These are phyloP conservation scores for Dactylorhiza incarnata DNA, from an alignment of 106 monocot species.

Conservation along the genomic window DNA sequence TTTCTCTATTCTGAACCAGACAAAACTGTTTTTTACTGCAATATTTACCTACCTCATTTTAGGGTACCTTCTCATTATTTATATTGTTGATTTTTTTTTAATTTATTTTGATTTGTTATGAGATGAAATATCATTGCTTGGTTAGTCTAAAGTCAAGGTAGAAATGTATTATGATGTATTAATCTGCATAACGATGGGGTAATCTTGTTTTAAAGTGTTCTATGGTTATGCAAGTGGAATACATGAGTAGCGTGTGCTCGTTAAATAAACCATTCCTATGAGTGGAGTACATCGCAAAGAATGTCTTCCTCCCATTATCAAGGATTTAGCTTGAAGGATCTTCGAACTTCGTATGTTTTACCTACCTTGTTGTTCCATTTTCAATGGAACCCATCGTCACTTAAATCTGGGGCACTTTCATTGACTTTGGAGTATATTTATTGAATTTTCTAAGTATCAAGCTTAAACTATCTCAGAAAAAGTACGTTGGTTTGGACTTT, in stretches of 20 bases:
- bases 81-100: too few species aligned
- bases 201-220: not conserved
- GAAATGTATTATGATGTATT: not conserved
- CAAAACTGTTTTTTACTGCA: conserved; percentile 88
- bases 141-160: not conserved
- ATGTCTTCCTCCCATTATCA: not conserved
- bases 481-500: not conserved
- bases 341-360: not conserved
- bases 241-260: not conserved
- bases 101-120: conserved; percentile 1
- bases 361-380: not conserved
- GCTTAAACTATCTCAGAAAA: not conserved
- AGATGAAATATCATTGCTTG: not conserved
- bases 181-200: not conserved
- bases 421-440: conserved; percentile 1
- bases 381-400: not conserved
- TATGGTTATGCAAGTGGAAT: not conserved
- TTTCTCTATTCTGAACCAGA: conserved; percentile 99
- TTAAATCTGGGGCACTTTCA: not conserved
- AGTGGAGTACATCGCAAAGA: not conserved
- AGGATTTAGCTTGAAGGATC: not conserved
- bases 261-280: not conserved
- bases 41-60: conserved; percentile 83
- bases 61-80: conserved; percentile 41
- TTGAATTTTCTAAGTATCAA: not conserved